phyloP scores from a whole-genome alignment of 1,284 basidiomycete species.

The Moesziomyces sp. region DNA sequence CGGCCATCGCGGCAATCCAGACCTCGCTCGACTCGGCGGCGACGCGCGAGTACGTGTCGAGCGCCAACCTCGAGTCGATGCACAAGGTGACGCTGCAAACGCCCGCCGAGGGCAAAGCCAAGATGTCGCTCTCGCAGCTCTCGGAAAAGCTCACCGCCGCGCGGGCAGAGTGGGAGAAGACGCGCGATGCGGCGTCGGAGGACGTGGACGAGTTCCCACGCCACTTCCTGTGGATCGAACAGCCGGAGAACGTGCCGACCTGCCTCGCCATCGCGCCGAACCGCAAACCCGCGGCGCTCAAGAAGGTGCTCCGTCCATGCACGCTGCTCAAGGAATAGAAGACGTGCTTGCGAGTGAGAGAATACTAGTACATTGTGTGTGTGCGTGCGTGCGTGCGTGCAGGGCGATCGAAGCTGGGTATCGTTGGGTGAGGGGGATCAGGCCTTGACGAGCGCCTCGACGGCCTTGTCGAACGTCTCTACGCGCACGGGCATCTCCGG shows the following conservation, averaged over 20 bases:
- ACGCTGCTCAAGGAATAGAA: conserved; percentile 69
- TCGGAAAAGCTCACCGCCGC: conserved; percentile 60
- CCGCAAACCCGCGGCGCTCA: conserved; percentile 69
- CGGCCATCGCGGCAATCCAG: conserved; percentile 69
- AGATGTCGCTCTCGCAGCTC: conserved; percentile 58
- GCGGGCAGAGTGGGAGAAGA: conserved; percentile 18
- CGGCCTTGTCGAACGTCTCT: conserved; percentile 82
- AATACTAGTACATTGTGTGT: background rate
- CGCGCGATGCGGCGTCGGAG: background rate
- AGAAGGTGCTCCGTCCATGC: conserved; percentile 68
- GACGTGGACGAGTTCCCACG: conserved; percentile 49
- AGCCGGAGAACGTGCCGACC: conserved; percentile 72
- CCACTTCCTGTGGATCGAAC: conserved; percentile 73
- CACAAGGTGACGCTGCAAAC: conserved; percentile 66
- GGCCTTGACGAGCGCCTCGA: conserved; percentile 52
- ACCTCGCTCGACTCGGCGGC: conserved; percentile 13
- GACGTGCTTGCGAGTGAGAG: background rate
- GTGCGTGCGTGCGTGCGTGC: background rate
- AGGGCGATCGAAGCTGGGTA: too few relatives aligned
- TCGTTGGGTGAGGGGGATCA: conserved; percentile 6
- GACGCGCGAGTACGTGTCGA: conserved; percentile 47
- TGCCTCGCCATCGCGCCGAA: conserved; percentile 74
- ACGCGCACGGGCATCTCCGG: conserved; percentile 98
- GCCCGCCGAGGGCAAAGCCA: conserved; percentile 19
- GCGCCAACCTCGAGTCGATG: conserved; percentile 50